Evolutionary conservation across 73 alveolate genomes (phyloP).

Genomic region (Paramecium pentaurelia): DNA sequence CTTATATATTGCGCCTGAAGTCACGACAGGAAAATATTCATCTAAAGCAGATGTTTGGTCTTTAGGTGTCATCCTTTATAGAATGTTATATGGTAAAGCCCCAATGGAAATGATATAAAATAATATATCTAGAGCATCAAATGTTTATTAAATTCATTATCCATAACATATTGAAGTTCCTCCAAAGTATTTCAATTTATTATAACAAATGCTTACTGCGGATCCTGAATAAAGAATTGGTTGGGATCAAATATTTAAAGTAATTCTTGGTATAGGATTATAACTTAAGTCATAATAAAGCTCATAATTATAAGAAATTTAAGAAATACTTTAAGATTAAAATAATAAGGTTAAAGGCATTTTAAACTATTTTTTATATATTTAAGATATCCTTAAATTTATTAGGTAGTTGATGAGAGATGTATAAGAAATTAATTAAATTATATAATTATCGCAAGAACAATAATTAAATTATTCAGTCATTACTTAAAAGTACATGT

Average conservation of each 20-base stretch:
- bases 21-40: not conserved
- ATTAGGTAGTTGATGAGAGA: not conserved
- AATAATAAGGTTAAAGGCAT: not conserved
- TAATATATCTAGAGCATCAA: not conserved
- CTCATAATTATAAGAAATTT: too few species aligned
- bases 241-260: not conserved
- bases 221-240: not conserved
- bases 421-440: not conserved
- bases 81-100: not conserved
- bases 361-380: too few species aligned
- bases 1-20: not conserved
- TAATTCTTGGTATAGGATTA: too few species aligned
- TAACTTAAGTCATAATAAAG: too few species aligned
- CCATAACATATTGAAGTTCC: not conserved
- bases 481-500: not conserved
- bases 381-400: not conserved
- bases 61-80: conserved; percentile 52
- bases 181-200: too few species aligned
- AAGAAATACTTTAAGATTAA: not conserved
- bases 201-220: not conserved
- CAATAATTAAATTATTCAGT: not conserved
- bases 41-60: conserved; percentile 21
- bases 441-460: not conserved
- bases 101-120: not conserved
- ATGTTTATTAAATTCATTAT: too few species aligned